These are phyloP conservation scores for Blastomyces gilchristii DNA, from an alignment of 2,329 filamentous ascomycete species.

Conservation along the genomic window DNA sequence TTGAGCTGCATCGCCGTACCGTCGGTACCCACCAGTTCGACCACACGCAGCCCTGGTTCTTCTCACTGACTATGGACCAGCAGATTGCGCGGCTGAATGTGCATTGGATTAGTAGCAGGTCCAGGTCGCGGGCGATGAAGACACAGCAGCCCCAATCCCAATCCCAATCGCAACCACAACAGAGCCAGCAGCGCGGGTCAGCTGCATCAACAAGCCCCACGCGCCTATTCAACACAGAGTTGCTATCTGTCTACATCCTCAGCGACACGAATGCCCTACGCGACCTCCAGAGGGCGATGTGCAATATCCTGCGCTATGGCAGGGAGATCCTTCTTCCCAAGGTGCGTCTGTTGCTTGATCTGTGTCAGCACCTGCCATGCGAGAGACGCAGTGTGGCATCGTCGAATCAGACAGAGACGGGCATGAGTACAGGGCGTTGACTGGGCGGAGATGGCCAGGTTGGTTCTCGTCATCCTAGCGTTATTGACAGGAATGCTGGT, in stretches of 20 bases:
- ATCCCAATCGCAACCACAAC: background rate
- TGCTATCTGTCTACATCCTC: background rate
- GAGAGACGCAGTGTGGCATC: background rate
- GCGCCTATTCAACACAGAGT: conserved; percentile 1
- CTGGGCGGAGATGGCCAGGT: background rate
- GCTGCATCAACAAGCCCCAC: background rate
- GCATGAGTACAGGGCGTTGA: background rate
- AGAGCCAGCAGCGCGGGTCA: background rate
- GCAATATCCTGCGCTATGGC: background rate
- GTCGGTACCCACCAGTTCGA: background rate
- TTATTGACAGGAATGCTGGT: background rate
- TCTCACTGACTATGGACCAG: conserved; percentile 7
- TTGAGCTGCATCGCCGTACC: background rate
- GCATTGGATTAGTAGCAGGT: background rate
- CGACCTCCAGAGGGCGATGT: background rate
- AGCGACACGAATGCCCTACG: background rate
- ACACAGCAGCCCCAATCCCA: background rate
- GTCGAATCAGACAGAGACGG: background rate
- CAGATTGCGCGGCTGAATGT: conserved; percentile 7
- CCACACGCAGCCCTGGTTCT: background rate
- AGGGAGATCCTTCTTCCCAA: background rate
- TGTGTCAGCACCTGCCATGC: background rate
- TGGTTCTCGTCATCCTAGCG: background rate
- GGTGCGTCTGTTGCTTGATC: background rate
- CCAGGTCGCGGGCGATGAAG: background rate